Conservation (phyloP, 2,329 filamentous ascomycete species). For the Phoma sp. region DNA sequence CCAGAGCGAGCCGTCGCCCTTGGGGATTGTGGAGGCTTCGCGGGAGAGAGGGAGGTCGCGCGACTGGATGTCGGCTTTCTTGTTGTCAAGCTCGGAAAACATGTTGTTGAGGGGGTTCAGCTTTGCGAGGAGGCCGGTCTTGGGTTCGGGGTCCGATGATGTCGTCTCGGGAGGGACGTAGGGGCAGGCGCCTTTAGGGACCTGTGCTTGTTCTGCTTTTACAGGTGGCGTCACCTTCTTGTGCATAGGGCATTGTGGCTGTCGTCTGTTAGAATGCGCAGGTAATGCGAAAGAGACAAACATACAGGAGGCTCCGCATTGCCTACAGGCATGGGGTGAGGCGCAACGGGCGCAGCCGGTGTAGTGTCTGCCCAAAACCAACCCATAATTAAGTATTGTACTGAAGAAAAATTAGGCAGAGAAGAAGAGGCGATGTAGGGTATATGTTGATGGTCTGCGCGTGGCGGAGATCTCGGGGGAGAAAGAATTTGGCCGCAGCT, state of each 20-base stretch:
- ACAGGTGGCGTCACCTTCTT: constrained; percentile 49
- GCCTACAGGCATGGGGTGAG: constrained; percentile 57
- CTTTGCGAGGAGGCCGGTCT: constrained; percentile 66
- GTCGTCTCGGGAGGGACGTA: constrained; percentile 50
- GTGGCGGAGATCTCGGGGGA: constrained; percentile 46
- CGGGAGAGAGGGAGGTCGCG: constrained; percentile 78
- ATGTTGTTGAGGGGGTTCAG: constrained; percentile 92
- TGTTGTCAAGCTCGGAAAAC: constrained; percentile 86
- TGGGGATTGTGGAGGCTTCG: constrained; percentile 90
- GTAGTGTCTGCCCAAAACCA: constrained; percentile 73
- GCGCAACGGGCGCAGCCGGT: constrained; percentile 50
- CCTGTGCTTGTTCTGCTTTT: constrained; percentile 15
- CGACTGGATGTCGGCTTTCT: constrained; percentile 75
- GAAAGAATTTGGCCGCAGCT: constrained; percentile 40
- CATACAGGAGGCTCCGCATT: constrained; percentile 64
- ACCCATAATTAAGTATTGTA: constrained; percentile 60
- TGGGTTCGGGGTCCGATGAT: constrained; percentile 37
- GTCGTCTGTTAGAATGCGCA: constrained; percentile 28
- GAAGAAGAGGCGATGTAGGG: constrained; percentile 13
- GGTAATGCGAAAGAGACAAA: constrained; percentile 17
- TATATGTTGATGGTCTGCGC: constrained; percentile 14
- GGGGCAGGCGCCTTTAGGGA: constrained; percentile 59
- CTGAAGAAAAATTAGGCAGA: constrained; percentile 13
- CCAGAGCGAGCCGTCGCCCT: constrained; percentile 81
- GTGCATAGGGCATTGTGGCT: constrained; percentile 77